Evolutionary conservation across 176 grass and related monocot species (phyloP).

Genomic region (Guadua angustifolia): DNA sequence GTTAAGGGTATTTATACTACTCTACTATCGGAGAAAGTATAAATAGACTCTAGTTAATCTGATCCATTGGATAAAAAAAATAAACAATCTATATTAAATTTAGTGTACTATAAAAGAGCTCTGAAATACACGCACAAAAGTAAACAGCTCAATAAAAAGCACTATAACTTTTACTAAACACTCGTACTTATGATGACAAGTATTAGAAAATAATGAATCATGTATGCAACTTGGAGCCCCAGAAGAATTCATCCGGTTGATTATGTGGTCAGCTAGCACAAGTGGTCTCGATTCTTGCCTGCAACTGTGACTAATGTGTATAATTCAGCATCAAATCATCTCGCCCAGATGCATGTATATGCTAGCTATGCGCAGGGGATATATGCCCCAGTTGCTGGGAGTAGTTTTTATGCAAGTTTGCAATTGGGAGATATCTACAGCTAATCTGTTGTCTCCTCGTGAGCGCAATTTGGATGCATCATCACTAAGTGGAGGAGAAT

Average conservation of each 20-base stretch:
- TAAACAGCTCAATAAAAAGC: not conserved
- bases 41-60: too few relatives aligned
- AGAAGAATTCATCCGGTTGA: not conserved
- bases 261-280: not conserved
- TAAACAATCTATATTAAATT: too few relatives aligned
- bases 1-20: too few relatives aligned
- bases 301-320: not conserved
- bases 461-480: not conserved
- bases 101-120: too few relatives aligned
- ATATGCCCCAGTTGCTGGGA: conserved; percentile 11
- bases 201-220: not conserved
- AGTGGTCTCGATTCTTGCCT: not conserved
- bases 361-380: not conserved
- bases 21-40: too few relatives aligned
- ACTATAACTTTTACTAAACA: not conserved
- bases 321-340: not conserved
- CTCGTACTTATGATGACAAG: not conserved
- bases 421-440: not conserved
- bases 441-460: not conserved
- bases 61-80: too few relatives aligned
- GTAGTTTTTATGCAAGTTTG: not conserved
- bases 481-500: not conserved
- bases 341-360: not conserved
- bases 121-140: not conserved
- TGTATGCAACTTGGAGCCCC: not conserved